Conservation (phyloP, 805 yeast genomes). For the Babjeviella inositovora region DNA sequence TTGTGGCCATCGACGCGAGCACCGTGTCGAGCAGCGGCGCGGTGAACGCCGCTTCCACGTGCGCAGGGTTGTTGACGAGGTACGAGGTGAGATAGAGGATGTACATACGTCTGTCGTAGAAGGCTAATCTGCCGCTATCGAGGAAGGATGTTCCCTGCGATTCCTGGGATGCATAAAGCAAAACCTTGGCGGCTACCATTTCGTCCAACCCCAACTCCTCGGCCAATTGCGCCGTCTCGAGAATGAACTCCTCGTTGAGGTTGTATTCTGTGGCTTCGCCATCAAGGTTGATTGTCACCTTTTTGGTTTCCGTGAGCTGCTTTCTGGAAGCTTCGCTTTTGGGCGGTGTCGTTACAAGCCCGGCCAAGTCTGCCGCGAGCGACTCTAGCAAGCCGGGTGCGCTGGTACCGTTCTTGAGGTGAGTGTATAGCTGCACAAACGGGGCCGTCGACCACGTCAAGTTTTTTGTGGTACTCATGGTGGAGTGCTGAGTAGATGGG, state of each 20-base stretch:
- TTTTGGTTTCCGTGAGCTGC: slow-evolving; percentile 17
- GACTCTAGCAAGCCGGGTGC: slow-evolving; percentile 3
- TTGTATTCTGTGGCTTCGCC: slow-evolving; percentile 32
- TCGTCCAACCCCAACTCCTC: slow-evolving; percentile 70
- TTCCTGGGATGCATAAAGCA: slow-evolving; percentile 26
- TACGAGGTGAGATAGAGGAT: slow-evolving; percentile 51
- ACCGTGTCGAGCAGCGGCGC: slow-evolving; percentile 26
- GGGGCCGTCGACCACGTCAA: slow-evolving; percentile 13
- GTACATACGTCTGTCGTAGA: slow-evolving; percentile 52
- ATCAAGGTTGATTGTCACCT: slow-evolving; percentile 29
- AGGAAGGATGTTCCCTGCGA: slow-evolving; percentile 27
- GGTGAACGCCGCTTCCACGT: no score
- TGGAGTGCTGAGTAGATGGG: no score
- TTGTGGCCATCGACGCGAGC: slow-evolving; percentile 34
- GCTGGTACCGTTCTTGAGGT: slow-evolving; percentile 2
- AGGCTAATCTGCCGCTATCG: slow-evolving; percentile 54
- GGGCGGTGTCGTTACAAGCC: slow-evolving; percentile 14
- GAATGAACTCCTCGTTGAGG: slow-evolving; percentile 50
- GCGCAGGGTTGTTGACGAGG: slow-evolving; percentile 12
- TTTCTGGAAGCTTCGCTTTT: slow-evolving; percentile 14
- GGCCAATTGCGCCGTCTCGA: slow-evolving; percentile 37
- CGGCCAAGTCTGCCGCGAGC: slow-evolving; percentile 13
- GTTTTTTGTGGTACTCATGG: no score
- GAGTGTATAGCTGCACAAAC: slow-evolving; percentile 9
- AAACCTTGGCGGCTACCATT: slow-evolving; percentile 51